phyloP scores from a whole-genome alignment of 1,284 basidiomycete genomes.

The Leccinum huronense region DNA sequence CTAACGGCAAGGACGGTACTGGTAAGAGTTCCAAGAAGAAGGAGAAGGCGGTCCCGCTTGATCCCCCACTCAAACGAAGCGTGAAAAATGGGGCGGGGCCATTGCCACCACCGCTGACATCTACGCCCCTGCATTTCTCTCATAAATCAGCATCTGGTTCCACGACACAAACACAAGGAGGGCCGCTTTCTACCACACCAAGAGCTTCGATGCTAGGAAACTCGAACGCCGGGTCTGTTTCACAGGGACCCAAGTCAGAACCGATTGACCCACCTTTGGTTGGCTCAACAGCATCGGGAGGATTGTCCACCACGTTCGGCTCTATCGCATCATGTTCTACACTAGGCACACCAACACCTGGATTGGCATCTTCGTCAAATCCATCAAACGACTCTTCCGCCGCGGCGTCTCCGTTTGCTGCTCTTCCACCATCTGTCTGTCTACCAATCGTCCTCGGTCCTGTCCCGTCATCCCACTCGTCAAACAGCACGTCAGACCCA shows the following conservation, averaged over 20 bases:
- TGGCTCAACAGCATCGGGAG: constrained; percentile 1
- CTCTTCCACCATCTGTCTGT: constrained; percentile 37
- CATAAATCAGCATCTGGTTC: constrained; percentile 16
- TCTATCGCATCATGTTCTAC: constrained; percentile 9
- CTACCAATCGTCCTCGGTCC: constrained; percentile 64
- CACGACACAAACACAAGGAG: constrained; percentile 7
- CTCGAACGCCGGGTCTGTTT: neutral
- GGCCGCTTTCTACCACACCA: constrained; percentile 10
- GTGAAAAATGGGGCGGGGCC: constrained; percentile 57
- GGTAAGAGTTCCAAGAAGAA: constrained; percentile 46
- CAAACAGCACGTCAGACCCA: constrained; percentile 48
- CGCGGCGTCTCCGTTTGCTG: constrained; percentile 21
- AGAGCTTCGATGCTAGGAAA: neutral
- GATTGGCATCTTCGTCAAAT: constrained; percentile 6
- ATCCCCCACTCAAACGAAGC: constrained; percentile 64
- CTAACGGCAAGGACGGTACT: constrained; percentile 34
- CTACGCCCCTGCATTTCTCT: constrained; percentile 49
- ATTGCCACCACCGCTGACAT: constrained; percentile 65
- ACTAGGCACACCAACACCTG: constrained; percentile 3
- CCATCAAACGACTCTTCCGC: constrained; percentile 12
- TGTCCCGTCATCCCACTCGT: constrained; percentile 46
- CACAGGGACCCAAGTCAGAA: constrained; percentile 11
- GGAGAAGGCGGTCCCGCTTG: constrained; percentile 48
- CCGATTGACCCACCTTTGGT: constrained; percentile 6
- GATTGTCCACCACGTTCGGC: neutral